These are phyloP conservation scores for Aspergillus tanneri DNA, from an alignment of 2,329 filamentous ascomycete species.

Conservation along the genomic window DNA sequence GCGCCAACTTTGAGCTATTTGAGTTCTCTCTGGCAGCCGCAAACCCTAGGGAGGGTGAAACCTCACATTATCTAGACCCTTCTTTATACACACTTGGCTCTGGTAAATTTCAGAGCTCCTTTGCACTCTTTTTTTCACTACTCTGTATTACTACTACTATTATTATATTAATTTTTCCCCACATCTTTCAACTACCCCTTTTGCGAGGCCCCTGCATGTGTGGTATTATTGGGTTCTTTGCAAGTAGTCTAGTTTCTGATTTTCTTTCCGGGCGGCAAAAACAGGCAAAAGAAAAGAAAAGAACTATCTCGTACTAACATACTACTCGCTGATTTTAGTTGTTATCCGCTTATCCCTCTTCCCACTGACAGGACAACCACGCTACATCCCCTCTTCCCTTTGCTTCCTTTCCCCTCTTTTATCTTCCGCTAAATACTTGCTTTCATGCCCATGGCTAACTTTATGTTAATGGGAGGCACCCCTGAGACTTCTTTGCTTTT, in stretches of 20 bases:
- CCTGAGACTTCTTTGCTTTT: not conserved
- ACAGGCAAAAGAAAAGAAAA: constrained; percentile 2
- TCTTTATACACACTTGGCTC: no score
- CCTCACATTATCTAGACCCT: no score
- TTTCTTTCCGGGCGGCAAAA: constrained; percentile 16
- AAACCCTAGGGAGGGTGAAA: no score
- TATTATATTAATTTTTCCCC: no score
- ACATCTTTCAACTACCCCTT: constrained; percentile 9
- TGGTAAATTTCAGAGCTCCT: no score
- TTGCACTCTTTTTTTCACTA: constrained; percentile 16
- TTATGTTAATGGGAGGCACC: not conserved
- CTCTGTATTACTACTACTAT: no score
- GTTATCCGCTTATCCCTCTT: constrained; percentile 8
- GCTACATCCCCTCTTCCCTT: not conserved
- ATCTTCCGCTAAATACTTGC: not conserved
- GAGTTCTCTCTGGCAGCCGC: constrained; percentile 26
- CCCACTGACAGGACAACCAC: not conserved
- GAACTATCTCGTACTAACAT: constrained; percentile 12
- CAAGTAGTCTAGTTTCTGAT: constrained; percentile 6
- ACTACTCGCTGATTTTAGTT: constrained; percentile 16
- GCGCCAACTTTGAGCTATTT: constrained; percentile 33
- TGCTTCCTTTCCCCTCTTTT: not conserved
- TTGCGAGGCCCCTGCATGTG: not conserved
- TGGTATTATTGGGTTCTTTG: constrained; percentile 10
- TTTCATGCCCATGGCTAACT: not conserved